A percentile compares a stretch with the other conserved stretches of the same genome.
These are phyloP conservation scores for Heterobasidion occidentale DNA, from an alignment of 1,284 basidiomycete genomes.

Conservation along the genomic window DNA sequence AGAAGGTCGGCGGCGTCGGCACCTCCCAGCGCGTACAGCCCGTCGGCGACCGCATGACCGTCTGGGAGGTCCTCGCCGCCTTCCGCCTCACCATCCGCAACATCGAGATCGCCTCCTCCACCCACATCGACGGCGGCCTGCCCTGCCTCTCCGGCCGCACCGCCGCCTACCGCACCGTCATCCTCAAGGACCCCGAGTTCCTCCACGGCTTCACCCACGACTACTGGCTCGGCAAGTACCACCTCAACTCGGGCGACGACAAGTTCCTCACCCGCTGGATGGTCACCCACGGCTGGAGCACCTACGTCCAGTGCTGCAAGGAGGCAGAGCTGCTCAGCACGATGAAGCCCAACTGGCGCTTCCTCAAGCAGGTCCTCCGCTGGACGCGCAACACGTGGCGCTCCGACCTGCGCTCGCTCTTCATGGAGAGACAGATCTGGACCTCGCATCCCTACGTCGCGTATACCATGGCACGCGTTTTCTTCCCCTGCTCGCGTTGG, in stretches of 20 bases:
- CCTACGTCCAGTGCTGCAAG: constrained; percentile 86
- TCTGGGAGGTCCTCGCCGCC: constrained; percentile 90
- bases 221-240: constrained; percentile 88
- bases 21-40: constrained; percentile 86
- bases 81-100: constrained; percentile 89
- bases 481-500: not conserved
- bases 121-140: constrained; percentile 88
- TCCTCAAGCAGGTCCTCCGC: constrained; percentile 85
- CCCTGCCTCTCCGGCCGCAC: constrained; percentile 89
- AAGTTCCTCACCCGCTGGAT: constrained; percentile 96
- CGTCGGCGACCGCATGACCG: constrained; percentile 70
- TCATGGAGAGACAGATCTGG: constrained; percentile 85
- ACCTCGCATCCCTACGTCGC: constrained; percentile 85
- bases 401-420: constrained; percentile 80
- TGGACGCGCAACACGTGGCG: constrained; percentile 95
- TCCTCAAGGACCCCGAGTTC: constrained; percentile 90
- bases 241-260: constrained; percentile 88
- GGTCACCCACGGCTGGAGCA: constrained; percentile 91
- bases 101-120: constrained; percentile 83
- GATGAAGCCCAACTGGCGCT: constrained; percentile 95
- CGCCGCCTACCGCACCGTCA: constrained; percentile 87
- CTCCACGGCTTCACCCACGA: constrained; percentile 90
- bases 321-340: constrained; percentile 87
- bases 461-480: constrained; percentile 70
- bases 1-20: constrained; percentile 86